phyloP scores from a whole-genome alignment of 768 basidiomycete species.

The Boletellus sp. region DNA sequence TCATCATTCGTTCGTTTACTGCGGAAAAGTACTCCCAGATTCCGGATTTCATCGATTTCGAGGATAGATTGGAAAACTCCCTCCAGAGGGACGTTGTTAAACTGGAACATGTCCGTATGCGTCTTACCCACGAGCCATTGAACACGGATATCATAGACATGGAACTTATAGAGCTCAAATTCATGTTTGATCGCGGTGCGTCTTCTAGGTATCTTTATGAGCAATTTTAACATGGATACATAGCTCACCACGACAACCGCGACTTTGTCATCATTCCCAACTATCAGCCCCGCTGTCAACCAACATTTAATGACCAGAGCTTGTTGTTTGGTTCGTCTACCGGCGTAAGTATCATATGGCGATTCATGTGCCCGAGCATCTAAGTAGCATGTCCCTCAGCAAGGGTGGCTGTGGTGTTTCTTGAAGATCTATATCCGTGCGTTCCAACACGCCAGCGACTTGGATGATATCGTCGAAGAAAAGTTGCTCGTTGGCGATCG shows the following conservation, averaged over 20 bases:
- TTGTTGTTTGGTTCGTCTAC: conserved; percentile 58
- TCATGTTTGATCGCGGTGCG: conserved; percentile 73
- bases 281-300: conserved; percentile 60
- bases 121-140: conserved; percentile 68
- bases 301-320: conserved; percentile 64
- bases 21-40: conserved; percentile 88
- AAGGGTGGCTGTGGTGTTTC: conserved; percentile 68
- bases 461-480: conserved; percentile 78
- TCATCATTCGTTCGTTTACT: conserved; percentile 72
- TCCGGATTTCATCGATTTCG: conserved; percentile 78
- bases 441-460: conserved; percentile 74
- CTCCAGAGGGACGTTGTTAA: conserved; percentile 80
- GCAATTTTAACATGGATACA: conserved; percentile 8
- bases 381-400: conserved; percentile 35
- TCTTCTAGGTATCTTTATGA: conserved; percentile 6
- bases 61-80: conserved; percentile 78
- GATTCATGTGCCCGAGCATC: not conserved
- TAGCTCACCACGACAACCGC: conserved; percentile 82
- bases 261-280: conserved; percentile 76
- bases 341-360: conserved; percentile 45
- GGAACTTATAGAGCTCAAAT: conserved; percentile 81
- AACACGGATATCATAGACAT: conserved; percentile 71
- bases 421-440: conserved; percentile 75
- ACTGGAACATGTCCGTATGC: conserved; percentile 83
- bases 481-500: conserved; percentile 79